These are phyloP conservation scores for Geotrichum candidum DNA, from an alignment of 1,139 yeast species.

Conservation along the genomic window DNA sequence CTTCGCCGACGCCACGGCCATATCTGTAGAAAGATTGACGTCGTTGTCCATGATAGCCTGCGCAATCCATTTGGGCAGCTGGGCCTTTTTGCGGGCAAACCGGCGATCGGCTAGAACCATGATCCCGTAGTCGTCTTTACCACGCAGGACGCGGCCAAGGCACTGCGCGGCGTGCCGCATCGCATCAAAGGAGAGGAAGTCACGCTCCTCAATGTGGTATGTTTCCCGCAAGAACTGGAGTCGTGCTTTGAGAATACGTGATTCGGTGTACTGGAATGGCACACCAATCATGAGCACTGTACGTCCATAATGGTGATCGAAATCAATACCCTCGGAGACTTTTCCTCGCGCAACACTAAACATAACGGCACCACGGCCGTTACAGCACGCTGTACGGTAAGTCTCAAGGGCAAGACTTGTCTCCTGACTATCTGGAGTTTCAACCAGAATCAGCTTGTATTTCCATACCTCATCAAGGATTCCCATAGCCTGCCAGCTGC, in stretches of 20 bases:
- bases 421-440: constrained; percentile 98
- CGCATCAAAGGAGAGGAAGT: constrained; percentile 93
- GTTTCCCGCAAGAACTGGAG: constrained; percentile 89
- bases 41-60: constrained; percentile 91
- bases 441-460: constrained; percentile 89
- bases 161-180: constrained; percentile 99
- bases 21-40: constrained; percentile 86
- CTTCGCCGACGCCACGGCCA: constrained; percentile 94
- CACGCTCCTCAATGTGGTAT: constrained; percentile 86
- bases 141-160: constrained; percentile 91
- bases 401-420: constrained; percentile 93
- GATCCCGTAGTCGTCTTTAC: constrained; percentile 96
- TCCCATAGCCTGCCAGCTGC: constrained; percentile 99
- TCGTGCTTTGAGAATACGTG: constrained; percentile 90
- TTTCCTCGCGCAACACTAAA: constrained; percentile 98
- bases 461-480: constrained; percentile 98
- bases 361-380: constrained; percentile 95
- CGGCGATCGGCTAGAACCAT: constrained; percentile 97
- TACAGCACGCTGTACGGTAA: constrained; percentile 90
- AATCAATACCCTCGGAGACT: constrained; percentile 98
- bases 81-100: constrained; percentile 77
- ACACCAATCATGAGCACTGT: constrained; percentile 98
- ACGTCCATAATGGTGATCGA: constrained; percentile 96
- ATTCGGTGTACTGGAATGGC: constrained; percentile 97
- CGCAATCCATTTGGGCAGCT: constrained; percentile 94